Base-by-base conservation (phyloP, 1,284 basidiomycete genomes). In the Peniophora sp. region DNA sequence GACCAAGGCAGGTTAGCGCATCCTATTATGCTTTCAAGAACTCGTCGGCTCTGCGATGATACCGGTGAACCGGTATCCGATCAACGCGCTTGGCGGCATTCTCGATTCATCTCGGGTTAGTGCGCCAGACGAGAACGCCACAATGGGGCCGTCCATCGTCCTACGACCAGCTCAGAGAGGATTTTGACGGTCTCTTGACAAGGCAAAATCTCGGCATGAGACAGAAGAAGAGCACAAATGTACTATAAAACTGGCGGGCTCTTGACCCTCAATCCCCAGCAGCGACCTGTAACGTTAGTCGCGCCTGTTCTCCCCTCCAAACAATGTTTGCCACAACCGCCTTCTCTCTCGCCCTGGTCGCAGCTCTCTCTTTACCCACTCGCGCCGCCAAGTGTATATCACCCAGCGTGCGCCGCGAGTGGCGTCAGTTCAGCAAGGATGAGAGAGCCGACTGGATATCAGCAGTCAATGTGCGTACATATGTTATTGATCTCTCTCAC, bases 321-420 rank as follows among this genome's bases (percentile, higher is more conserved):
- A 15, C 37, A n/a, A 41, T 41, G 37, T 15, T 41, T n/a, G 27
- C 12, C 5, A 12, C 27, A 5, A 12, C 27, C 12, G 27, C 27
- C 12, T n/a, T 41, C 6, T 41, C 37, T 6, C n/a, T 20, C 37
- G 37, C 37, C 8, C 37, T 41, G 5, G 37, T 15, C 8, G 18
- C 37, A 8, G 15, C 18, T n/a, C 37, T 41, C 8, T n/a, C 39
- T 6, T 17, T 41, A n/a, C 20, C 39, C 15, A 8, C 15, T 8
- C 20, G n/a, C 39, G 39, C 39, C 5, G 39, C 39, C 27, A 12
- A 32, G 39, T 63, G 63, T 51, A 52, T 48, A 1, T 47, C 57
- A 2, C 62, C 62, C 6, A 48, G 52, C 2, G 47, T 64, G 37
- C 56, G 63, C 39, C 56, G 47, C 47, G 63, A 65, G 47, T 64